These are phyloP conservation scores for Chlorophyllum brunneum DNA, from an alignment of 768 basidiomycete genomes.

Conservation along the genomic window DNA sequence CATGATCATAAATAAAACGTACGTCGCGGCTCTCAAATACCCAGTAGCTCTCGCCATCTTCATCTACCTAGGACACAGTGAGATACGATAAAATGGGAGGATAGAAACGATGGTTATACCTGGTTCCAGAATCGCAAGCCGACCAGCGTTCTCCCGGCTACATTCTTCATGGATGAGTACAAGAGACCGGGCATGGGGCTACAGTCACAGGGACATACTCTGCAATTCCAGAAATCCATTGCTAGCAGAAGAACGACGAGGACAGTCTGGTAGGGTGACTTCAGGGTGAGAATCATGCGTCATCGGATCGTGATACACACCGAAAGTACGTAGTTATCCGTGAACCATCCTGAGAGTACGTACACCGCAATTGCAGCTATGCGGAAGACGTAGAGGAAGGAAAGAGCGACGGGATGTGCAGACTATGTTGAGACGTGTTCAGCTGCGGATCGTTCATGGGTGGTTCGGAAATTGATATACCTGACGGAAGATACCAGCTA, in stretches of 20 bases:
- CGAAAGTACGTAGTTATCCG: constrained; percentile 88
- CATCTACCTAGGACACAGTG: constrained; percentile 66
- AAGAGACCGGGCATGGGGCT: neutral
- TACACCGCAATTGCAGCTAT: constrained; percentile 88
- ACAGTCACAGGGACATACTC: constrained; percentile 44
- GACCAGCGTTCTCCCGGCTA: constrained; percentile 89
- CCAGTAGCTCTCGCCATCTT: constrained; percentile 95
- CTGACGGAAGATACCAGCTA: constrained; percentile 76
- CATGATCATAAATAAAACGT: constrained; percentile 24
- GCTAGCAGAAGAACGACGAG: constrained; percentile 89
- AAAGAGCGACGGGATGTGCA: constrained; percentile 77
- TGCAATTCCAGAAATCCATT: constrained; percentile 98
- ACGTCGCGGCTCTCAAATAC: constrained; percentile 98
- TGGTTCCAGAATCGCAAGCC: constrained; percentile 99
- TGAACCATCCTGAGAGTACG: constrained; percentile 88
- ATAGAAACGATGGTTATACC: constrained; percentile 28
- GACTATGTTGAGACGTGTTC: constrained; percentile 43
- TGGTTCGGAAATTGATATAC: constrained; percentile 30
- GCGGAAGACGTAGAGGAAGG: constrained; percentile 87
- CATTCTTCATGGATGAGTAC: constrained; percentile 53
- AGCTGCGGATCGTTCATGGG: constrained; percentile 4
- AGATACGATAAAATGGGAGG: neutral
- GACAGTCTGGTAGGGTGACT: constrained; percentile 54
- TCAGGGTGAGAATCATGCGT: neutral
- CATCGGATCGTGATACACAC: constrained; percentile 42